Evolutionary conservation across 257 asterid genomes (phyloP).

Genomic region (Datura wrightii): DNA sequence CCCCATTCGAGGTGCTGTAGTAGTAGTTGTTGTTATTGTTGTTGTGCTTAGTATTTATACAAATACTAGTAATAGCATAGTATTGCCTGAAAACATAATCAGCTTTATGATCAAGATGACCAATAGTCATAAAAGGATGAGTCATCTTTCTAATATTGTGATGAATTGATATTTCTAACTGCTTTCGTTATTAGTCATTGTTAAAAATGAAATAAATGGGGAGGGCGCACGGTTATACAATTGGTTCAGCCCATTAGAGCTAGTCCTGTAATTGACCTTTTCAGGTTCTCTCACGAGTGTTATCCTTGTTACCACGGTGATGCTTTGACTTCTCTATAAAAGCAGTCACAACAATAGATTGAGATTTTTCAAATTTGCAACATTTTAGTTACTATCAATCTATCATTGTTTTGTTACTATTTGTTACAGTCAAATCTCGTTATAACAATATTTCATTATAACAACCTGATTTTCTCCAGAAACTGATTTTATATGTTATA

Average conservation of each 20-base stretch:
- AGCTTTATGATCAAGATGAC: not conserved
- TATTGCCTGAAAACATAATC: not conserved
- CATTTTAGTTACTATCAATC: no score
- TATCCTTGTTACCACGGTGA: not conserved
- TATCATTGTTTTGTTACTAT: no score
- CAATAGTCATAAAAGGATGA: not conserved
- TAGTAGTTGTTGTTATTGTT: not conserved
- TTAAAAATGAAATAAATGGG: not conserved
- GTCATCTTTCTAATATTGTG: not conserved
- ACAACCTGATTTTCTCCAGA: no score
- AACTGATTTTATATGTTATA: no score
- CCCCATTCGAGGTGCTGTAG: not conserved
- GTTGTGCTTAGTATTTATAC: not conserved
- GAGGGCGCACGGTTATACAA: not conserved
- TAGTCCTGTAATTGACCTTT: constrained; percentile 14
- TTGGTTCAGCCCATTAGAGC: not conserved
- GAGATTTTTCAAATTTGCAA: not conserved
- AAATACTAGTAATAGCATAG: not conserved
- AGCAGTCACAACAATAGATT: not conserved
- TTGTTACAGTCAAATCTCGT: no score
- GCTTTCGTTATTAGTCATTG: not conserved
- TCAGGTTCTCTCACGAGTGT: not conserved
- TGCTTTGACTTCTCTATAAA: not conserved
- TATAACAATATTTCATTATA: no score
- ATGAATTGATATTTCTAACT: not conserved